phyloP scores from a whole-genome alignment of 2,329 filamentous ascomycete genomes.

The Aureobasidium sp. region DNA sequence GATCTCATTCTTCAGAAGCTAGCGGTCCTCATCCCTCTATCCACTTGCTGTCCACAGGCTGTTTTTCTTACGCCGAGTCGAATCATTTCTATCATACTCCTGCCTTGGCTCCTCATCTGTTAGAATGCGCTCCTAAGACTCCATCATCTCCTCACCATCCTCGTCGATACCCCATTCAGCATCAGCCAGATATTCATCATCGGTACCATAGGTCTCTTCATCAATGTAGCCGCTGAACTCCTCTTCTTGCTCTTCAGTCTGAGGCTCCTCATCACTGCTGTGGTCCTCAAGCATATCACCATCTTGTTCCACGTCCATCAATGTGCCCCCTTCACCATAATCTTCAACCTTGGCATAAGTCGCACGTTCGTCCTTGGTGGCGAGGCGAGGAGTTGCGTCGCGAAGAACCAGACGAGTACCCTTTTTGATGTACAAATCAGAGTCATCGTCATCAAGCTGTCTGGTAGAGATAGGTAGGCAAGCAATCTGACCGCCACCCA shows the following conservation, averaged over 20 bases:
- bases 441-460: not conserved
- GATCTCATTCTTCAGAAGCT: not conserved
- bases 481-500: not conserved
- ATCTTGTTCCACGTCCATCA: not conserved
- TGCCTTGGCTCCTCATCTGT: not conserved
- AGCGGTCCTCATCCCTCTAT: not conserved
- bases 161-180: not conserved
- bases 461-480: not conserved
- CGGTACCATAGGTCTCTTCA: not conserved
- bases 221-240: conserved; percentile 1
- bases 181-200: not conserved
- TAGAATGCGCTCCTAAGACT: not conserved
- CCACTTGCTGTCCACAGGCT: not conserved
- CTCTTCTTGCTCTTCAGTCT: not conserved
- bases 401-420: not conserved
- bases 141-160: not conserved
- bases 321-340: not conserved
- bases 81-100: not conserved
- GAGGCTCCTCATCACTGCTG: not conserved
- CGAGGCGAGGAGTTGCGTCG: not conserved
- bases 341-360: not conserved
- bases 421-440: not conserved
- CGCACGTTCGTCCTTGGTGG: not conserved
- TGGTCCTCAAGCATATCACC: not conserved
- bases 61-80: not conserved